Conservation (phyloP, 2,329 filamentous ascomycete species). For the Hypoxylon rubiginosum region DNA sequence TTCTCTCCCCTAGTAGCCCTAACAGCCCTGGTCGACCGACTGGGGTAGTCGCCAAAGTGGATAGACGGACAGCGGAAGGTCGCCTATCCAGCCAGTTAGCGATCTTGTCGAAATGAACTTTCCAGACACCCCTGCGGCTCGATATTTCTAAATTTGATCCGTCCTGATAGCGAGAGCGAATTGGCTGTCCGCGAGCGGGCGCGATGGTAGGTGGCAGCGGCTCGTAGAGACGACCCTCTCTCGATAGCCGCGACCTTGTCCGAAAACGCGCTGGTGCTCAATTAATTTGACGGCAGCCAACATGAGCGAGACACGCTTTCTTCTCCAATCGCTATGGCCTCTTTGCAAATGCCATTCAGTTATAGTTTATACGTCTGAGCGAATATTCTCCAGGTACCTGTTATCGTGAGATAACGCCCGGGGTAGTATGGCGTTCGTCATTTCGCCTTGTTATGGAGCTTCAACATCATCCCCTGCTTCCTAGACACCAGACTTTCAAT, state of each 20-base stretch:
- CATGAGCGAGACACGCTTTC: slow-evolving; percentile 34
- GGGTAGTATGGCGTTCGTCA: slow-evolving; percentile 17
- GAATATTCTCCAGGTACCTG: not conserved
- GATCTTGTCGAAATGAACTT: slow-evolving; percentile 30
- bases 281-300: slow-evolving; percentile 41
- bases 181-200: slow-evolving; percentile 3
- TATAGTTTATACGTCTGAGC: not conserved
- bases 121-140: slow-evolving; percentile 31
- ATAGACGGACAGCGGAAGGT: slow-evolving; percentile 32
- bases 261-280: slow-evolving; percentile 37
- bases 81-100: slow-evolving; percentile 42
- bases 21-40: slow-evolving; percentile 1
- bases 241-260: slow-evolving; percentile 38
- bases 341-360: slow-evolving; percentile 15
- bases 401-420: slow-evolving; percentile 8
- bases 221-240: slow-evolving; percentile 17
- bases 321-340: slow-evolving; percentile 12
- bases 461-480: not conserved
- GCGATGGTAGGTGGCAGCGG: slow-evolving; percentile 24
- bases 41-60: slow-evolving; percentile 27
- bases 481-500: not conserved
- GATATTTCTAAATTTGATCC: slow-evolving; percentile 23
- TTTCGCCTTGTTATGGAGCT: slow-evolving; percentile 8
- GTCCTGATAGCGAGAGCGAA: slow-evolving; percentile 14
- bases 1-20: slow-evolving; percentile 1